These are phyloP conservation scores for Lupinus albus DNA, from an alignment of 306 rosid genomes.

Conservation along the genomic window DNA sequence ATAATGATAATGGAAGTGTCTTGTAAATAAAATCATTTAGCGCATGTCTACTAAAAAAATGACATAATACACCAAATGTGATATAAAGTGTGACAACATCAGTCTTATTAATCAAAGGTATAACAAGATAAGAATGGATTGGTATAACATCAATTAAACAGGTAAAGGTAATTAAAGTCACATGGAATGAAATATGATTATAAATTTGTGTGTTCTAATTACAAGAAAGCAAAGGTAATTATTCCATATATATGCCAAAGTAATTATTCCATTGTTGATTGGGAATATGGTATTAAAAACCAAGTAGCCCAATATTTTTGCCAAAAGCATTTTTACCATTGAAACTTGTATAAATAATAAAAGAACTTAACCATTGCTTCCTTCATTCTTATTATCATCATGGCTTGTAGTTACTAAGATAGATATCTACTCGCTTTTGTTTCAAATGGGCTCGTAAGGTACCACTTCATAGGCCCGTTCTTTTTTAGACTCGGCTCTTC, in stretches of 20 bases:
- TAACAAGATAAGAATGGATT: constrained; percentile 33
- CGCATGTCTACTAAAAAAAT: constrained; percentile 4
- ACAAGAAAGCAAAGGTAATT: not conserved
- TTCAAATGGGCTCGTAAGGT: constrained; percentile 10
- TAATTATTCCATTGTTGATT: too few species aligned
- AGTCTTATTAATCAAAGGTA: constrained; percentile 94
- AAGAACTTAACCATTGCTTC: too few species aligned
- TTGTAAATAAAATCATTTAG: constrained; percentile 13
- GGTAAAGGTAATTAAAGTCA: too few species aligned
- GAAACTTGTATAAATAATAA: not conserved
- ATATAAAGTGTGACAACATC: constrained; percentile 97
- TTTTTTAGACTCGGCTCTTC: too few species aligned
- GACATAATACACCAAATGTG: constrained; percentile 80
- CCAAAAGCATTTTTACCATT: not conserved
- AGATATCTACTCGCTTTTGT: not conserved
- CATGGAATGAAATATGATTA: too few species aligned
- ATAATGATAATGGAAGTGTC: constrained; percentile 29
- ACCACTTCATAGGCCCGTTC: too few species aligned
- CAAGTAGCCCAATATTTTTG: too few species aligned
- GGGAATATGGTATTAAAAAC: too few species aligned
- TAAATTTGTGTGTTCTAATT: not conserved
- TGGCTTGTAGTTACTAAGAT: too few species aligned
- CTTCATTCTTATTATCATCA: too few species aligned
- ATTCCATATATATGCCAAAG: not conserved
- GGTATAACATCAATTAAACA: constrained; percentile 31